These are phyloP conservation scores for Termitomyces sp. DNA, from an alignment of 768 basidiomycete genomes.

Conservation along the genomic window DNA sequence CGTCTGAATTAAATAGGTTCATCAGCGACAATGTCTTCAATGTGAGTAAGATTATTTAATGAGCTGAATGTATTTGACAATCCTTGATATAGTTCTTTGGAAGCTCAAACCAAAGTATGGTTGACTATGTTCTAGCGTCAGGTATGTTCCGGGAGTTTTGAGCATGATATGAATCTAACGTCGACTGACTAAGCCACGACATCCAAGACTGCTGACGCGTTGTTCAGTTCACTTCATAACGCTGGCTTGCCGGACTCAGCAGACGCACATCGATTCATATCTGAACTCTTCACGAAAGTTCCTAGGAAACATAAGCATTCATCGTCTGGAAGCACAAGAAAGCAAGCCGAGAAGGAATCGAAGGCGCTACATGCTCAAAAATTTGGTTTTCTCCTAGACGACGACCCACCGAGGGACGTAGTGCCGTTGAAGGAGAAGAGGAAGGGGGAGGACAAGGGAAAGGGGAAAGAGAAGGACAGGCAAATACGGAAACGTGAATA, in stretches of 20 bases:
- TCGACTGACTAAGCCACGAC: conserved; percentile 54
- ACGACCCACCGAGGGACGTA: conserved; percentile 47
- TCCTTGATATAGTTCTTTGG: conserved; percentile 62
- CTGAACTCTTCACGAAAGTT: conserved; percentile 69
- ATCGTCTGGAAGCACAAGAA: conserved; percentile 40
- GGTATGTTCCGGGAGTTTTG: conserved; percentile 40
- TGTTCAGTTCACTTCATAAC: conserved; percentile 71
- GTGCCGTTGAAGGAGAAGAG: conserved; percentile 40
- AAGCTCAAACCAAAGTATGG: conserved; percentile 76
- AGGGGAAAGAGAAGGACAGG: conserved; percentile 53
- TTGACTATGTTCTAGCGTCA: conserved; percentile 85
- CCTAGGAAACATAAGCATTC: conserved; percentile 74
- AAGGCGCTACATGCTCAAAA: conserved; percentile 66
- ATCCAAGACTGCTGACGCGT: conserved; percentile 73
- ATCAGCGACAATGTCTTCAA: conserved; percentile 76
- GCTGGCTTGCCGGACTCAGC: conserved; percentile 81
- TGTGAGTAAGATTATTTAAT: conserved; percentile 36
- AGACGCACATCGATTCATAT: conserved; percentile 76
- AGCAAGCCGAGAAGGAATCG: conserved; percentile 73
- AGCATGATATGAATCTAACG: conserved; percentile 6
- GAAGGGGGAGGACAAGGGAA: conserved; percentile 42
- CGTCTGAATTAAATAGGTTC: conserved; percentile 62
- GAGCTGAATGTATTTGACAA: neutral
- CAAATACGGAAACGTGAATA: conserved; percentile 78
- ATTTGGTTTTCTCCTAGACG: conserved; percentile 83